A percentile compares a stretch with the other conserved stretches of the same genome.
Conservation (phyloP, 495 filamentous ascomycete species). For the Rhizodiscina lignyota region DNA sequence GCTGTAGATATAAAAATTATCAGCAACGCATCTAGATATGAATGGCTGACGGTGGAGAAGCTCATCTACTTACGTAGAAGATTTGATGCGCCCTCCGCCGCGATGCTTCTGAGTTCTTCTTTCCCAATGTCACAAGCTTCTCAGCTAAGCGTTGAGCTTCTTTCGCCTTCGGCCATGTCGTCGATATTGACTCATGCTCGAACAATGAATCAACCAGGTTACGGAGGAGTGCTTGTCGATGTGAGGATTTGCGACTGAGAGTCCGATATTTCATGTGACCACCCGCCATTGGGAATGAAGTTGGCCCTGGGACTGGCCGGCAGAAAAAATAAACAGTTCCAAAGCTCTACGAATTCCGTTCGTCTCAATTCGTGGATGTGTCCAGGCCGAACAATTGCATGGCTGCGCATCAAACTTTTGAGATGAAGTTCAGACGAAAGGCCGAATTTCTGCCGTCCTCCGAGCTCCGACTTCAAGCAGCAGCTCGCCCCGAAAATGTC, state of each 20-base stretch:
- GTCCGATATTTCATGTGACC: slow-evolving; percentile 73
- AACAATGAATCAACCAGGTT: slow-evolving; percentile 95
- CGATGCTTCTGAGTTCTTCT: slow-evolving; percentile 70
- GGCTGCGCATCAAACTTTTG: no score
- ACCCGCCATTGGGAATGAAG: slow-evolving; percentile 51
- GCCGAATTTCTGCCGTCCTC: no score
- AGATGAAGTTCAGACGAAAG: no score
- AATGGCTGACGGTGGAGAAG: background rate
- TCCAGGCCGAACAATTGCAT: no score
- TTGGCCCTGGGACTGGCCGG: no score
- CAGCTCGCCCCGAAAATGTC: no score
- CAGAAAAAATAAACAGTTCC: no score
- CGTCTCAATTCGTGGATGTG: no score
- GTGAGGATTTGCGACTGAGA: slow-evolving; percentile 64
- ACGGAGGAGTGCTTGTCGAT: slow-evolving; percentile 82
- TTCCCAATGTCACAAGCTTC: slow-evolving; percentile 81
- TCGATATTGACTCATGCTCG: slow-evolving; percentile 78
- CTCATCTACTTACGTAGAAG: slow-evolving; percentile 51
- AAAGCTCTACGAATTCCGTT: no score
- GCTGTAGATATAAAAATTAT: slow-evolving; percentile 23
- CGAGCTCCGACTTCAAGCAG: no score
- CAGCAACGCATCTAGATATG: no score
- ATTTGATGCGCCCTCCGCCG: slow-evolving; percentile 49
- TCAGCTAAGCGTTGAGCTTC: slow-evolving; percentile 88
- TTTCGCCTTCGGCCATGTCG: slow-evolving; percentile 92